Evolutionary conservation across 2,329 filamentous ascomycete species (phyloP), one percentile per base, ranked within the genome.

Genomic region (Hypoxylon sp.): DNA sequence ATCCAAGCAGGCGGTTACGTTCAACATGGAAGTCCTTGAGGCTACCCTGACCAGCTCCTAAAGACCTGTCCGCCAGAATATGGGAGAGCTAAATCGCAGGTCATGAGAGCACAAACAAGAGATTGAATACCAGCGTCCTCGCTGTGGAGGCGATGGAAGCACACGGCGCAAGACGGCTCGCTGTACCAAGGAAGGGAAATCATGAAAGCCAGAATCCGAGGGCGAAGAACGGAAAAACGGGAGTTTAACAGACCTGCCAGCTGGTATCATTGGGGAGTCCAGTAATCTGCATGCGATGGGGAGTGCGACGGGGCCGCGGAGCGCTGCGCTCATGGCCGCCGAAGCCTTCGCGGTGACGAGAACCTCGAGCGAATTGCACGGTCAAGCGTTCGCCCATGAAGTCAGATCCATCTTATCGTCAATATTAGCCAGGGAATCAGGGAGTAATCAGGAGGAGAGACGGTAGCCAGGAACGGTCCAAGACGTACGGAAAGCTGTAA

Each of bases 311-410:
- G 72, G 96, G 96, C 78, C 96, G 93, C 73, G 88, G 87, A 70
- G 86, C 83, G 60, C 82, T 83, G 75, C 88, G 86, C 76, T 90
- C 88, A 72, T 86, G 83, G 75, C 79, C 80, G 74, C 82, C 81
- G 75, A 85, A 85, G 69, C 78, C 79, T 75, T 82, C 80, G 64
- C 86, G 84, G 75, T 84, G 82, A 73, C 87, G 86, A 73, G 91
- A 92, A 78, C 96, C 96, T 79, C 96, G 93, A 72, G 96, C 96
- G 83, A 99, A 99, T 81, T 99, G 96, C 76, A 99, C 96, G 66
- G 97, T 98, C 75, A 99, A 87, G 78, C 96, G 93, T 82, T 97
- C 93, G 82, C 94, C 95, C 91, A 98, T 98, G 82, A 99, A 97
- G 76, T 97, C 93, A 79, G 93, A 94, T 82, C 96, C 96, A 87